A percentile compares a stretch with the other conserved stretches of the same genome.
Conservation (phyloP, 495 filamentous ascomycete genomes). For the Haplographium delicatum region DNA sequence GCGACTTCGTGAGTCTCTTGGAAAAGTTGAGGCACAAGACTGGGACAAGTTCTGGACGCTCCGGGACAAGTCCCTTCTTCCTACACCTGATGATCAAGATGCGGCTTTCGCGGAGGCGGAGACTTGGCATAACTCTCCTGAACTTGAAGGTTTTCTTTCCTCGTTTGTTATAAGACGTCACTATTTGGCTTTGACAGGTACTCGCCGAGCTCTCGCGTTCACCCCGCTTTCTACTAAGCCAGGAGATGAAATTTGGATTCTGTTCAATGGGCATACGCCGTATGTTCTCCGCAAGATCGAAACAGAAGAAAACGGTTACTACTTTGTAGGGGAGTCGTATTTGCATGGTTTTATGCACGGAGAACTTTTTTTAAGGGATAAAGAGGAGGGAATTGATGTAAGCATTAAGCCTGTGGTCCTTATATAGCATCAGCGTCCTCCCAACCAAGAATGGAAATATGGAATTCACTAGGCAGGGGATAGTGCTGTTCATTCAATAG, state of each 20-base stretch:
- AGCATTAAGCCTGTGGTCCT: neutral
- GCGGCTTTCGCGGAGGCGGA: neutral
- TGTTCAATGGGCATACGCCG: neutral
- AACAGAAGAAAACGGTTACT: neutral
- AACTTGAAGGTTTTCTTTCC: neutral
- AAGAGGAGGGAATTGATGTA: neutral
- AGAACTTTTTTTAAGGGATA: neutral
- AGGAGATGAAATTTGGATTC: neutral
- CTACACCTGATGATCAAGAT: neutral
- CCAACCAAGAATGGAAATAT: neutral
- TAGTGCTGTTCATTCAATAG: neutral
- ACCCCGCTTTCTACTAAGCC: neutral
- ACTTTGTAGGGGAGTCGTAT: neutral
- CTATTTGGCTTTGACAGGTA: neutral
- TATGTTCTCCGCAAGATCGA: neutral
- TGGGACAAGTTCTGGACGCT: neutral
- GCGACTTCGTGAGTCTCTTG: neutral
- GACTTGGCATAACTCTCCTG: neutral
- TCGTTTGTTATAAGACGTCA: neutral
- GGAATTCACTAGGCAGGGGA: neutral
- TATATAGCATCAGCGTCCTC: neutral
- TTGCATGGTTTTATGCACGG: neutral
- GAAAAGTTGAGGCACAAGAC: neutral
- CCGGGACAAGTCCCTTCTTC: neutral
- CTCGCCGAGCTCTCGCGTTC: neutral